Base-by-base conservation (phyloP, 2,329 filamentous ascomycete species). In the Talaromyces sp. region DNA sequence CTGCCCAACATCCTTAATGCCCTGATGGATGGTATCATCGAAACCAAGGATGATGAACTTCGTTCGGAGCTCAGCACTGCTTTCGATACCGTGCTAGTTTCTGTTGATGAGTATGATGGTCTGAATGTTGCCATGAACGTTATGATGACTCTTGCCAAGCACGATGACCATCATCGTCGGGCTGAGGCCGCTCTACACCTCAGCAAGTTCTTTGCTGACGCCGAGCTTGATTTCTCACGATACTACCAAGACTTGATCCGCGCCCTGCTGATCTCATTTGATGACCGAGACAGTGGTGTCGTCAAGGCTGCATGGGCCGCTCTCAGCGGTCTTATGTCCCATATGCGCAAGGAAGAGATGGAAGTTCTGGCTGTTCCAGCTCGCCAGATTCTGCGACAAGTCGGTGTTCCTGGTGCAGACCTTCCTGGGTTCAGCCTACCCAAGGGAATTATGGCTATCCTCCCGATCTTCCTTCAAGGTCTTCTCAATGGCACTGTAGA, bases 241-340 rank as follows among this genome's bases (percentile, higher is more conserved):
- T 99, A 97, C 79, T 91, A 97, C 72, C 92, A 93, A 68, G 93
- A 99, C 66, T 88, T 99, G 48, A 91, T 99, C 66, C 89, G 93
- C 13, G 88, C 90, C 3, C 78, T 99, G 48, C 84, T 99, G 51
- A 89, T 96, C 61, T 92, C 91, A 0, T 99, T 99, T 68, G 91
- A 94, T 66, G 94, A 99, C 65, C 75, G 84, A 48, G 94, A 97
- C 66, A 74, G 76, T 56, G 86, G 87, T 19, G 93, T 97, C 3
- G 88, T 97, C 66, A 95, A 95, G 77, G 84, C 90, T 40, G 86
- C 93, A 19, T 97, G 92, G 92, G 82, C 85, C 49, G 93, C 92
- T 5, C 82, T 99, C 54, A 91, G 79, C 63, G 89, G 90, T 52
- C 88, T 99, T 63, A 97, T 92, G 41, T 92, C 92, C 71, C 88